phyloP scores from a whole-genome alignment of 164 flowering plant genomes.

The Umbilicus rupestris region DNA sequence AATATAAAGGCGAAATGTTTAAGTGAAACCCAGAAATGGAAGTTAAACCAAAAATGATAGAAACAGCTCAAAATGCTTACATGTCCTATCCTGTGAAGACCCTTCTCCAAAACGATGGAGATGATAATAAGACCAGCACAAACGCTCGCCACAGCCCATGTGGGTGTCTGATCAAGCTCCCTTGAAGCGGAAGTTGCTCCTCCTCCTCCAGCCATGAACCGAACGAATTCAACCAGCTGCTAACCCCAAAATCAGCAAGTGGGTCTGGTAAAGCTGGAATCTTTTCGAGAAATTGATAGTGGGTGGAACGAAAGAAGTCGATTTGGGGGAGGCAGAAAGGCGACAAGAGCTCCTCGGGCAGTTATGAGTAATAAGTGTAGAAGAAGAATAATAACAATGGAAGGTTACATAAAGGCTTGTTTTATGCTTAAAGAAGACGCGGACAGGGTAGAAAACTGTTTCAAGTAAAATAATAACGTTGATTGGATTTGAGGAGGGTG shows the following conservation, averaged over 20 bases:
- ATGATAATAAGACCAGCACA: conserved; percentile 57
- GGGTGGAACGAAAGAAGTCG: background rate
- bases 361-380: background rate
- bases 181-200: conserved; percentile 14
- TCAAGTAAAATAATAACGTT: too few relatives aligned
- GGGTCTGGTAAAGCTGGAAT: background rate
- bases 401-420: background rate
- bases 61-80: background rate
- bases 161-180: conserved; percentile 70
- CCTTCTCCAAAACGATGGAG: conserved; percentile 60
- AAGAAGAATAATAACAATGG: background rate
- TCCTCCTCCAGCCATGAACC: conserved; percentile 16
- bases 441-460: background rate
- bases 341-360: background rate
- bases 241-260: background rate
- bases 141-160: conserved; percentile 84
- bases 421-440: conserved; percentile 1
- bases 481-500: too few relatives aligned
- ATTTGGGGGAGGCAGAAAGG: background rate
- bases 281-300: background rate
- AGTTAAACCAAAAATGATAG: background rate
- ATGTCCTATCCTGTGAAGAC: conserved; percentile 59
- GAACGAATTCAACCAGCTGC: too few relatives aligned
- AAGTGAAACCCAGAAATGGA: background rate
- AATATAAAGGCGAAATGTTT: background rate